Evolutionary conservation across 148 eudicot genomes (phyloP).

Genomic region (Pouteria glomerata): DNA sequence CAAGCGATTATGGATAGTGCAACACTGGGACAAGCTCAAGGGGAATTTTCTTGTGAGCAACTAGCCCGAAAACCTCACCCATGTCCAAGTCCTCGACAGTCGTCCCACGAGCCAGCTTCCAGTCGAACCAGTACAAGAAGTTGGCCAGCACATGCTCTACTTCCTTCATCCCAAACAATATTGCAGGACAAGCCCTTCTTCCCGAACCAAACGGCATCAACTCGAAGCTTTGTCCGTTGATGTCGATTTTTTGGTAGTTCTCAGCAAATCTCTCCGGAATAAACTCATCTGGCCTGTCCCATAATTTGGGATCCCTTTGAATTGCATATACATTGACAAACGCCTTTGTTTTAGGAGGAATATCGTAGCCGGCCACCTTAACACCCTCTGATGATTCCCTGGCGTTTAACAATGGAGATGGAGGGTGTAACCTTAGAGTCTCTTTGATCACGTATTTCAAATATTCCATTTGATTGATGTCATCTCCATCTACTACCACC

Average conservation of each 20-base stretch:
- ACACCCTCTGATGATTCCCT: not conserved
- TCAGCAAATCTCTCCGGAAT: constrained; percentile 33
- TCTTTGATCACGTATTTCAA: constrained; percentile 18
- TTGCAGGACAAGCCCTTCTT: constrained; percentile 33
- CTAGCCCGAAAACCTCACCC: not conserved
- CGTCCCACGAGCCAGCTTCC: too few species aligned
- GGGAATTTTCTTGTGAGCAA: constrained; percentile 3
- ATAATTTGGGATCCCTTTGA: constrained; percentile 21
- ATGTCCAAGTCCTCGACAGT: too few species aligned
- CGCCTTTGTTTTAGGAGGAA: constrained; percentile 23
- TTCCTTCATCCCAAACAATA: constrained; percentile 14
- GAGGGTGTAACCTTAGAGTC: constrained; percentile 17
- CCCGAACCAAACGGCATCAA: constrained; percentile 40
- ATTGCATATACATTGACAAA: constrained; percentile 31
- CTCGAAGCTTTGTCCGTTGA: constrained; percentile 24
- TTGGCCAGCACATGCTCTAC: too few species aligned
- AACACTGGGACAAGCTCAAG: not conserved
- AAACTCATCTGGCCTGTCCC: constrained; percentile 33
- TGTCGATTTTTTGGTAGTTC: constrained; percentile 15
- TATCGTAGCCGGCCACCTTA: constrained; percentile 22
- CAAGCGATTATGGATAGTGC: not conserved
- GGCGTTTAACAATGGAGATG: constrained; percentile 4
- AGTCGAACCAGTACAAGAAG: too few species aligned
- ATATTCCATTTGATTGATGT: constrained; percentile 8
- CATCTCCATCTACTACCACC: not conserved